A percentile compares a stretch with the other conserved stretches of the same genome.
These are phyloP conservation scores for Glycine tomentella DNA, from an alignment of 306 rosid genomes.

Conservation along the genomic window DNA sequence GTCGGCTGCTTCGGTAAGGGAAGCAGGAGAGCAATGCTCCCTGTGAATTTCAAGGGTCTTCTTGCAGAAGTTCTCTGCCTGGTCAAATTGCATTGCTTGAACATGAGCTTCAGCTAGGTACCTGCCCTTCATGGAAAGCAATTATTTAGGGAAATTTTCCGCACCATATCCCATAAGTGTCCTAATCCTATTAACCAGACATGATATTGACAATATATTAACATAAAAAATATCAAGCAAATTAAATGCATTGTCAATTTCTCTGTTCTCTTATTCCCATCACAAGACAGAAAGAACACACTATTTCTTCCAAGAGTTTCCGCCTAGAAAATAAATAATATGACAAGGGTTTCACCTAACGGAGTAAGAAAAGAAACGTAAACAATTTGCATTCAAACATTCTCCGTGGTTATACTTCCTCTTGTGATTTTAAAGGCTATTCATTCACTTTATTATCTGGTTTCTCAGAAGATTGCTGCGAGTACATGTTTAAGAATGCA, in stretches of 20 bases:
- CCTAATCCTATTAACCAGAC: constrained; percentile 7
- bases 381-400: not conserved
- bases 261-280: too few species aligned
- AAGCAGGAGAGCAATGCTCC: constrained; percentile 76
- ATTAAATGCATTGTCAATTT: not conserved
- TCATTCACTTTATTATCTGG: constrained; percentile 1
- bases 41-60: constrained; percentile 76
- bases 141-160: constrained; percentile 28
- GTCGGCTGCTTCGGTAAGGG: constrained; percentile 67
- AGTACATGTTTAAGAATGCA: too few species aligned
- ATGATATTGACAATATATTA: not conserved
- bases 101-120: constrained; percentile 97
- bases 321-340: not conserved
- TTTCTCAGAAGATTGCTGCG: not conserved
- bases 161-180: constrained; percentile 28
- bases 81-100: constrained; percentile 89
- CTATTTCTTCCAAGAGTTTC: constrained; percentile 22
- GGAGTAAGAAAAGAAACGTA: not conserved
- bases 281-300: not conserved
- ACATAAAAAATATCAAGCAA: not conserved
- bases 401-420: not conserved
- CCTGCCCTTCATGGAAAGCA: constrained; percentile 52
- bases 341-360: constrained; percentile 27
- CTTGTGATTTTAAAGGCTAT: not conserved
- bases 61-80: constrained; percentile 79